A percentile compares a stretch with the other conserved stretches of the same genome.
These are phyloP conservation scores for Pleurozium schreberi DNA, from an alignment of 225 moss, liverwort and hornwort genomes.

Conservation along the genomic window DNA sequence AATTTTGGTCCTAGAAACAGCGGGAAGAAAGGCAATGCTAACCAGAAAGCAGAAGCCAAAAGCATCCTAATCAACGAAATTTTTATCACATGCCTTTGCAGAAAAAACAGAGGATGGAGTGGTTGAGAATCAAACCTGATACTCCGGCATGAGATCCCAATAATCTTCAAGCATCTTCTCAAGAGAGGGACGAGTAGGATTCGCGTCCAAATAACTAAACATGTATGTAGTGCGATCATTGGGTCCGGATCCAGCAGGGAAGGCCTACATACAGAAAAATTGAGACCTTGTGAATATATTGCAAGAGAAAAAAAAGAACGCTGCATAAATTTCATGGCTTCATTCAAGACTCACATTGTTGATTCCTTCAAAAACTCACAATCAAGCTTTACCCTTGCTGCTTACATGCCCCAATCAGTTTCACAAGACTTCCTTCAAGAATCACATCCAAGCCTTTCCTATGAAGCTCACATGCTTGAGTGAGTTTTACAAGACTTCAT, in stretches of 20 bases:
- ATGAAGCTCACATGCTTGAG: neutral
- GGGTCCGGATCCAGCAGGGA: slow-evolving; percentile 86
- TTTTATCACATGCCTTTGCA: neutral
- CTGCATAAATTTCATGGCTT: neutral
- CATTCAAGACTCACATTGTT: neutral
- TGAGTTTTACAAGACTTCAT: neutral
- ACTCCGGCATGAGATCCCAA: slow-evolving; percentile 88
- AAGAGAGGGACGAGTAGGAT: slow-evolving; percentile 66
- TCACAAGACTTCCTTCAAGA: neutral
- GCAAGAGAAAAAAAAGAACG: neutral
- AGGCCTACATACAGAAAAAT: slow-evolving; percentile 46
- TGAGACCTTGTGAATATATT: neutral
- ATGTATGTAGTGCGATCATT: slow-evolving; percentile 77
- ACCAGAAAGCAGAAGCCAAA: neutral
- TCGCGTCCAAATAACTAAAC: slow-evolving; percentile 88
- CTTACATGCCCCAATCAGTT: neutral
- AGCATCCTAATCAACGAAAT: neutral
- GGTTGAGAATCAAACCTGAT: slow-evolving; percentile 45
- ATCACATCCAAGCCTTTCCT: neutral
- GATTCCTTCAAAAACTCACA: neutral
- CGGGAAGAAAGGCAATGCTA: neutral
- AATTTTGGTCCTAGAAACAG: neutral
- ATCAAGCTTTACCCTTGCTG: neutral
- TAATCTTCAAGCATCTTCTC: slow-evolving; percentile 83
- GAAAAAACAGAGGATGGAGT: neutral